These are phyloP conservation scores for Luzula sylvatica DNA, from an alignment of 176 grass and related monocot species.

Conservation along the genomic window DNA sequence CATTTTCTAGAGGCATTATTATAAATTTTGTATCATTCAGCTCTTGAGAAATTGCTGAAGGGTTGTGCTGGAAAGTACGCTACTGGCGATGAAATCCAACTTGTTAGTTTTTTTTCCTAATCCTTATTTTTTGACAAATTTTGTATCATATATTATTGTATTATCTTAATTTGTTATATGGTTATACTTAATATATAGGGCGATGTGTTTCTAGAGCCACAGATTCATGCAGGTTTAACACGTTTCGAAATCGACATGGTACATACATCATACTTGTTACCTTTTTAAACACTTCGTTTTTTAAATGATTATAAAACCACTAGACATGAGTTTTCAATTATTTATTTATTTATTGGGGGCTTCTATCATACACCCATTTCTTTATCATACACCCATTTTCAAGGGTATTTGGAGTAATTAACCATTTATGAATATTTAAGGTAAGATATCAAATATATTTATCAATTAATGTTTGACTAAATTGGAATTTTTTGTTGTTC, in stretches of 20 bases:
- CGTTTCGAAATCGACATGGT: slow-evolving; percentile 79
- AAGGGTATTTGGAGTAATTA: no score
- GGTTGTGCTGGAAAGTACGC: slow-evolving; percentile 56
- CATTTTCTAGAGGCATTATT: slow-evolving; percentile 4
- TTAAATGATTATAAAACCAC: background rate
- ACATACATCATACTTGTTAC: slow-evolving; percentile 5
- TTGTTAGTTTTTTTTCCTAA: slow-evolving; percentile 38
- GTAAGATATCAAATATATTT: no score
- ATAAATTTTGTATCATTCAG: slow-evolving; percentile 24
- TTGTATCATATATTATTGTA: background rate
- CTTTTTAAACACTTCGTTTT: background rate
- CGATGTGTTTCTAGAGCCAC: slow-evolving; percentile 61
- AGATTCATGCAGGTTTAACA: slow-evolving; percentile 42
- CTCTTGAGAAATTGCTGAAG: slow-evolving; percentile 69
- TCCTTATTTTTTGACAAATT: background rate
- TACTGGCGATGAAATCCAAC: slow-evolving; percentile 65
- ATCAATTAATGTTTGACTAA: no score
- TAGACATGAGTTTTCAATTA: no score
- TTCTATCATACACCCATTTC: no score
- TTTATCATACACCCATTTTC: no score
- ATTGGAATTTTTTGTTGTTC: no score
- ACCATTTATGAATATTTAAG: no score
- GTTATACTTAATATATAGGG: slow-evolving; percentile 35
- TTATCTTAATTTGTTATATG: background rate
- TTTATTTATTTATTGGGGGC: no score